A percentile compares a stretch with the other conserved stretches of the same genome.
Evolutionary conservation across 345 rosid genomes (phyloP).

Genomic region (Limnanthes douglasii): DNA sequence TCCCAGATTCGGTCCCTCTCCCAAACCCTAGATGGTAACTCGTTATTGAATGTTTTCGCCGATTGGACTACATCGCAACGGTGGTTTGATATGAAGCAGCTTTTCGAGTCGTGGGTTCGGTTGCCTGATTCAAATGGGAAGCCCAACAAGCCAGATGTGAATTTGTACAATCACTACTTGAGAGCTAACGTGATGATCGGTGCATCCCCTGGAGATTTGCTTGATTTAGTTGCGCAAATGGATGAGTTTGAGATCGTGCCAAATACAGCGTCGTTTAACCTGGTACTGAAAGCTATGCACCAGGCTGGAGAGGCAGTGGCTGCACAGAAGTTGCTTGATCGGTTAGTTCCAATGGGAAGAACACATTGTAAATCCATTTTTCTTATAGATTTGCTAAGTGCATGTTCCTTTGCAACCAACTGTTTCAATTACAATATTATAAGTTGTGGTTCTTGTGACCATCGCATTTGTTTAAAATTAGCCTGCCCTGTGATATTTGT

Average conservation of each 20-base stretch:
- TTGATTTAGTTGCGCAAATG: constrained; percentile 58
- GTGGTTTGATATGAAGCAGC: constrained; percentile 69
- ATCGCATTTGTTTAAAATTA: too few species aligned
- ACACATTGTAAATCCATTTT: neutral
- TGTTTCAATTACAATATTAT: too few species aligned
- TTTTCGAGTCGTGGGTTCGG: constrained; percentile 73
- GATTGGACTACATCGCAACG: constrained; percentile 63
- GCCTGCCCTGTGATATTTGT: neutral
- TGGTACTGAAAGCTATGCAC: constrained; percentile 71
- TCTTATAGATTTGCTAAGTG: too few species aligned
- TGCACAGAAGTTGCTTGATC: constrained; percentile 58
- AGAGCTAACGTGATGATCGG: constrained; percentile 71
- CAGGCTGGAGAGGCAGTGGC: constrained; percentile 46
- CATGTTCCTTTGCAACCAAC: too few species aligned
- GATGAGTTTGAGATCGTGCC: constrained; percentile 48
- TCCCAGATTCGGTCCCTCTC: constrained; percentile 31
- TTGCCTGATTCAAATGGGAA: constrained; percentile 62
- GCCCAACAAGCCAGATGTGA: constrained; percentile 70
- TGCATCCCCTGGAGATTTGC: constrained; percentile 38
- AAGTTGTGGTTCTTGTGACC: too few species aligned
- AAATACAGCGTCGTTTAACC: constrained; percentile 65
- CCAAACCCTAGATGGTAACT: constrained; percentile 23
- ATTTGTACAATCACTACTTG: constrained; percentile 64
- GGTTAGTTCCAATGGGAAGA: constrained; percentile 34
- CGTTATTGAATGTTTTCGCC: constrained; percentile 48